Conservation (phyloP, 2,329 filamentous ascomycete species). For the Tolypocladium amazonense region DNA sequence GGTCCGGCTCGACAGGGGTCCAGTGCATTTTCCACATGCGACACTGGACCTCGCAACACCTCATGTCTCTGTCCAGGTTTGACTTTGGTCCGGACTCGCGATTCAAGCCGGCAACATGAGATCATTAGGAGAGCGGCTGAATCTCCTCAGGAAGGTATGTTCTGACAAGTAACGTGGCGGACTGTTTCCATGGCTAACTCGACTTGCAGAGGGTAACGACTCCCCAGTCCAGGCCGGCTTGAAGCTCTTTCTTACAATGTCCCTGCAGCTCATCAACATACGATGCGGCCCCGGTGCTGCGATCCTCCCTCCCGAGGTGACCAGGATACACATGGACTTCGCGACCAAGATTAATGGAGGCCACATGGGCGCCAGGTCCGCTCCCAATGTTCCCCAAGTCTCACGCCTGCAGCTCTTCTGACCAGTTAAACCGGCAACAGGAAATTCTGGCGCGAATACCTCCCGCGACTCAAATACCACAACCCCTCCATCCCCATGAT, state of each 20-base stretch:
- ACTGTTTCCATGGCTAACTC: constrained; percentile 8
- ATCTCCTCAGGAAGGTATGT: constrained; percentile 62
- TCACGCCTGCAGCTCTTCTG: constrained; percentile 1
- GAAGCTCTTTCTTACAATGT: constrained; percentile 13
- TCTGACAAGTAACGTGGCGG: neutral
- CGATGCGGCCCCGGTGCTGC: constrained; percentile 76
- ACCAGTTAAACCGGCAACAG: constrained; percentile 31
- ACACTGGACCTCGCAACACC: neutral
- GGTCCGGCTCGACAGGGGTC: constrained; percentile 10
- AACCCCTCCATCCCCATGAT: constrained; percentile 81
- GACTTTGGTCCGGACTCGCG: neutral
- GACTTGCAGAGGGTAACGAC: constrained; percentile 29
- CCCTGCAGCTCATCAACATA: constrained; percentile 57
- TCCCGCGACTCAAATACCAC: constrained; percentile 86
- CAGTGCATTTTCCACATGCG: constrained; percentile 15
- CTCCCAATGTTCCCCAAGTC: constrained; percentile 6
- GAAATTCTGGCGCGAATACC: constrained; percentile 77
- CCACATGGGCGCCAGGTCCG: constrained; percentile 63
- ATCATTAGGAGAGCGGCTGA: constrained; percentile 57
- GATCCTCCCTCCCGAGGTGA: constrained; percentile 65
- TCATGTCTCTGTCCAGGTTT: neutral
- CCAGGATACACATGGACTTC: constrained; percentile 67
- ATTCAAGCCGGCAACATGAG: constrained; percentile 19
- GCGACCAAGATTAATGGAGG: constrained; percentile 50
- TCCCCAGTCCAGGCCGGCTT: constrained; percentile 3